A percentile compares a stretch with the other conserved stretches of the same genome.
Conservation (phyloP, 257 asterid genomes). For the Solanum chilense region DNA sequence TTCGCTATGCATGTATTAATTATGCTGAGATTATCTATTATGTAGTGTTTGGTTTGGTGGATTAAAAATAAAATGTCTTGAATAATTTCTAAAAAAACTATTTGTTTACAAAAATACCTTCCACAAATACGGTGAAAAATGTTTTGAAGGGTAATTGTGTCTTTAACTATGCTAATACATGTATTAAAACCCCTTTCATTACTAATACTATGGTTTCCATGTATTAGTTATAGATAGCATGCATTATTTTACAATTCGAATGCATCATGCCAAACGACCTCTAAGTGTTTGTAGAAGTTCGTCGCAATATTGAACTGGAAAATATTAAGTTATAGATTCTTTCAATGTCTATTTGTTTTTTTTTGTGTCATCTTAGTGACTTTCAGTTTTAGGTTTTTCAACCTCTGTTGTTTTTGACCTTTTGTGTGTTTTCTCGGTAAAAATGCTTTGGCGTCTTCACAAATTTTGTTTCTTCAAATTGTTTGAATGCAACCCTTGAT, state of each 20-base stretch:
- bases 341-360: background rate
- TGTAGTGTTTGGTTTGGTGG: background rate
- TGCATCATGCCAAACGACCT: background rate
- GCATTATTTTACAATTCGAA: background rate
- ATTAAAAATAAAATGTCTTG: background rate
- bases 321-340: background rate
- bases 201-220: background rate
- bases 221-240: background rate
- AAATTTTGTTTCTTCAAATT: background rate
- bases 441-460: background rate
- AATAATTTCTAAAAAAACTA: background rate
- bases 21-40: background rate
- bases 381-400: background rate
- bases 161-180: background rate
- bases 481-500: background rate
- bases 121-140: background rate
- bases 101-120: background rate
- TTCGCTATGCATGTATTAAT: background rate
- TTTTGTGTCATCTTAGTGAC: background rate
- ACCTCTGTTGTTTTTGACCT: background rate
- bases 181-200: background rate
- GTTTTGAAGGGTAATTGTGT: background rate
- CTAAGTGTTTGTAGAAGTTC: background rate
- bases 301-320: background rate
- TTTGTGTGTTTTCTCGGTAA: background rate